These are phyloP conservation scores for Aspergillus sp. DNA, from an alignment of 2,329 filamentous ascomycete genomes.

Conservation along the genomic window DNA sequence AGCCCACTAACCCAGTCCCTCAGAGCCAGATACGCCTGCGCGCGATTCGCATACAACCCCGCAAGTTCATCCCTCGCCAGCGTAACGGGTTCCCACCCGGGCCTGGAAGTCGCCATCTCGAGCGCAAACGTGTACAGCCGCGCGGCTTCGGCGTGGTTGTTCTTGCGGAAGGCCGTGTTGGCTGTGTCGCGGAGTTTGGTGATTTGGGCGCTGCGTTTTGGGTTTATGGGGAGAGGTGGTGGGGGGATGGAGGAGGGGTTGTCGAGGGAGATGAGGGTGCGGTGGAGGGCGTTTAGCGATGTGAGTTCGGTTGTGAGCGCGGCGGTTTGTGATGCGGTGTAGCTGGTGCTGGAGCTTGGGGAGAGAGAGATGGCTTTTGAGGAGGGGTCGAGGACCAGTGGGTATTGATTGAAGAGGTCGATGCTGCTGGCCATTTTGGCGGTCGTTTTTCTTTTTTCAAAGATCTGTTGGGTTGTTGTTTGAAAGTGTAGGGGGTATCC, in stretches of 20 bases:
- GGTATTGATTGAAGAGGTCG: conserved; percentile 73
- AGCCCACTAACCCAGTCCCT: conserved; percentile 82
- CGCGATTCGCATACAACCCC: conserved; percentile 80
- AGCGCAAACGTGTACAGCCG: conserved; percentile 84
- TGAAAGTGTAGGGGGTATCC: background rate
- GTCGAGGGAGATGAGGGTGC: conserved; percentile 66
- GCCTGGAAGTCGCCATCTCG: conserved; percentile 82
- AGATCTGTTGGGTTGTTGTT: background rate
- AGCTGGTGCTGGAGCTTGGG: conserved; percentile 47
- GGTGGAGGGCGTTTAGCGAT: conserved; percentile 79
- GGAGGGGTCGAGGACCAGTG: conserved; percentile 78
- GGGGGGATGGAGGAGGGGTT: conserved; percentile 72
- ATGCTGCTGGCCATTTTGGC: conserved; percentile 35
- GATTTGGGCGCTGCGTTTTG: conserved; percentile 85
- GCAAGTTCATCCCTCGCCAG: conserved; percentile 84
- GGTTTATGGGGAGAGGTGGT: conserved; percentile 87
- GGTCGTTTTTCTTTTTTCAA: background rate
- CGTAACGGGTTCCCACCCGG: conserved; percentile 83
- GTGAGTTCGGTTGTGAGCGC: conserved; percentile 68
- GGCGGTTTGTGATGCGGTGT: conserved; percentile 49
- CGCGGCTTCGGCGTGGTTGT: conserved; percentile 73
- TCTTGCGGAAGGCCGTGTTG: conserved; percentile 81
- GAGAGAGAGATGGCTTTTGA: conserved; percentile 72
- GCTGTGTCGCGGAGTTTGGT: conserved; percentile 88
- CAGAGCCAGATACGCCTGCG: conserved; percentile 85